Percentiles rank a stretch among this genome's conserved stretches.
These are phyloP conservation scores for Suillus paluster DNA, from an alignment of 768 basidiomycete genomes.

Conservation along the genomic window DNA sequence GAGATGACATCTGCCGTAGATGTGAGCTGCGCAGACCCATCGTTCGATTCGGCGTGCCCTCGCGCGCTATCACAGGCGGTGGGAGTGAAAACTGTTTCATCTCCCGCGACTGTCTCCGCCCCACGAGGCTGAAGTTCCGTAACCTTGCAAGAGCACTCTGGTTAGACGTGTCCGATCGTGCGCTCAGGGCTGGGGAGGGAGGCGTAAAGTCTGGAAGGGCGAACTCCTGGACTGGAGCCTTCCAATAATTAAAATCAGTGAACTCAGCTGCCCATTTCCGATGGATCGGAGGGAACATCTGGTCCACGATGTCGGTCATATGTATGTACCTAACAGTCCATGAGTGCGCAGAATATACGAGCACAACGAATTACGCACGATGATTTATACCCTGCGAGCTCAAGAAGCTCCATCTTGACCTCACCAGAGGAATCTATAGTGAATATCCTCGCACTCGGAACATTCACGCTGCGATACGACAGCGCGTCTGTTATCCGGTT, in stretches of 20 bases:
- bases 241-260: conserved; percentile 98
- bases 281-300: conserved; percentile 97
- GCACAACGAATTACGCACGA: conserved; percentile 56
- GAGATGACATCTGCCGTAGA: conserved; percentile 74
- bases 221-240: conserved; percentile 75
- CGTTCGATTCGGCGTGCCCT: conserved; percentile 22
- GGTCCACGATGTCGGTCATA: conserved; percentile 99
- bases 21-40: conserved; percentile 44
- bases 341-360: not conserved
- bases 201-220: conserved; percentile 81
- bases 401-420: conserved; percentile 96
- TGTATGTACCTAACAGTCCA: conserved; percentile 78
- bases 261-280: conserved; percentile 88
- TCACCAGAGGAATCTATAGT: conserved; percentile 95
- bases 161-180: conserved; percentile 85
- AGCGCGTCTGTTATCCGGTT: conserved; percentile 98
- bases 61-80: conserved; percentile 30
- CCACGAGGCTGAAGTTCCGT: conserved; percentile 78
- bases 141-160: conserved; percentile 75
- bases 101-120: conserved; percentile 43
- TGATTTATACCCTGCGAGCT: conserved; percentile 95
- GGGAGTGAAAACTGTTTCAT: conserved; percentile 34
- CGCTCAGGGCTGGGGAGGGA: conserved; percentile 92
- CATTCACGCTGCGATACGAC: conserved; percentile 95
- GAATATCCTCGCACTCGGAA: conserved; percentile 93